Evolutionary conservation across 768 basidiomycete species (phyloP), one percentile per base, ranked within the genome.

Genomic region (Collybia sordida): DNA sequence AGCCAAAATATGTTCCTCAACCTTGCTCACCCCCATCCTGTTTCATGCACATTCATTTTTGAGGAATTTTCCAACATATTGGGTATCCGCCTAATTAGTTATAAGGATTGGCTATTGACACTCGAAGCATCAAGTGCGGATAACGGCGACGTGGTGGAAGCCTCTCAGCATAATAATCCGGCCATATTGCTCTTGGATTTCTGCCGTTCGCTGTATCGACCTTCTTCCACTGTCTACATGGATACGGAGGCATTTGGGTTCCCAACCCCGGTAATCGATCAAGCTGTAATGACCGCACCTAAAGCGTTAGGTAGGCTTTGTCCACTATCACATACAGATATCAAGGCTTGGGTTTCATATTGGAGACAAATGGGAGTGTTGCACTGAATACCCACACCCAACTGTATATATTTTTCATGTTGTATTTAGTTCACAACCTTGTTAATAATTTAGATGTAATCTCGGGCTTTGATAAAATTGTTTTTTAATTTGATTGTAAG

Each of bases 101-200:
- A 61, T 34, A 3, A 39, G 14, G 52, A 61, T 35, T 64, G 63
- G 62, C 50, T 64, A 6, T 19, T 27, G 11, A 23, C 38, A 11
- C 45, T 64, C 36, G 59, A 63, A 31, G 47, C 54, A 6, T 43
- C 48, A 9, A 52, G 37, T 19, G 24, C n/a, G 8, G 48, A 36
- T 14, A 36, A 12, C 11, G 8, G 17, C 7, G 22, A 24, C 8
- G 6, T n/a, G 9, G 47, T 19, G 8, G 24, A 19, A 18, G 23
- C 23, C 9, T 38, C 38, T 14, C 28, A 38, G 3, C 21, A 21
- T 8, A n/a, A 34, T n/a, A 50, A 53, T 37, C 52, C 52, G 15
- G 52, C 52, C 6, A 25, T 53, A 27, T n/a, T 34, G 22, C 42
- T 53, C 40, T 23, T 53, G 15, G 52, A 53, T 43, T 49, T 42